A percentile compares a stretch with the other conserved stretches of the same genome.
phyloP scores from a whole-genome alignment of 768 basidiomycete genomes.

The Leccinum imitatum region DNA sequence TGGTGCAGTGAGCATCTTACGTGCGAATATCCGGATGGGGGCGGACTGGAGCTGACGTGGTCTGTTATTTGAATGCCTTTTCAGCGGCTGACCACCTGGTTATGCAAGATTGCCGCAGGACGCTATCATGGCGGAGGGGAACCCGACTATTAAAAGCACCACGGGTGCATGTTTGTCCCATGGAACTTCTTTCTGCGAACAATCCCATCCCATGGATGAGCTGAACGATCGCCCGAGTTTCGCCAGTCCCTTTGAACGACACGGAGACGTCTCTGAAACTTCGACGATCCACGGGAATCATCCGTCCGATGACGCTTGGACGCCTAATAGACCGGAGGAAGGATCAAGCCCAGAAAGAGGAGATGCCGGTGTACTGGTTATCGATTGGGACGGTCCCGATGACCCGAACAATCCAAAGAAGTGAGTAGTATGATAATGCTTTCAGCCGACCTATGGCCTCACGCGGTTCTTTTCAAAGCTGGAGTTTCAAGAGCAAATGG shows the following conservation, averaged over 20 bases:
- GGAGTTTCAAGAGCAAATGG: conserved; percentile 62
- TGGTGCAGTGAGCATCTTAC: neutral
- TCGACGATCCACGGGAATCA: neutral
- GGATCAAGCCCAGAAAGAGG: neutral
- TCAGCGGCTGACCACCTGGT: neutral
- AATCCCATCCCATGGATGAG: neutral
- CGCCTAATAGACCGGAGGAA: neutral
- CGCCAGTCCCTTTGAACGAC: neutral
- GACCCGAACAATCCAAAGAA: conserved; percentile 62
- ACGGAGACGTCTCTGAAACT: neutral
- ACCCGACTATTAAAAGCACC: neutral
- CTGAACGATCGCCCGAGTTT: neutral
- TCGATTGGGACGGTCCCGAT: conserved; percentile 64
- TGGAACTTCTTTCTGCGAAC: neutral
- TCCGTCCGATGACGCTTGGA: neutral
- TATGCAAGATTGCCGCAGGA: neutral
- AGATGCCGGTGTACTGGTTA: conserved; percentile 26
- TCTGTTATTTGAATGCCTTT: neutral
- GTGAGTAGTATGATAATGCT: conserved; percentile 32
- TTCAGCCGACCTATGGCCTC: neutral
- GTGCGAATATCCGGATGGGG: neutral
- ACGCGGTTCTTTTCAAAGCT: conserved; percentile 38
- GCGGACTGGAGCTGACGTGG: neutral
- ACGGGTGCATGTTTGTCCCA: neutral
- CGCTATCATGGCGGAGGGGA: neutral